Conservation (phyloP, 805 yeast genomes). For the Jamesozyma piceae region DNA sequence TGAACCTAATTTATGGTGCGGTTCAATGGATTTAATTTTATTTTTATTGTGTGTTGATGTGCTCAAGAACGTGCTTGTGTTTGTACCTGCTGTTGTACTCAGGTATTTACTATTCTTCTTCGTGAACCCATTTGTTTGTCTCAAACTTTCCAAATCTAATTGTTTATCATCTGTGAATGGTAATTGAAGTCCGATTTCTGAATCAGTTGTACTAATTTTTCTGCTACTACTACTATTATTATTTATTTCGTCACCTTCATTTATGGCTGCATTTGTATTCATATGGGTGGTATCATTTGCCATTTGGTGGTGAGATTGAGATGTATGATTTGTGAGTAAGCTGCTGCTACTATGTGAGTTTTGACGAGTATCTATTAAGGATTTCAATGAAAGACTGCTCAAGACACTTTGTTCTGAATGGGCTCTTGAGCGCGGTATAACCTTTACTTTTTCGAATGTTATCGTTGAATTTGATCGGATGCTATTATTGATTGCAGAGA, state of each 20-base stretch:
- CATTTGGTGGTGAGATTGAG: neutral
- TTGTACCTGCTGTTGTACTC: neutral
- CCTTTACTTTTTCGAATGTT: conserved; percentile 47
- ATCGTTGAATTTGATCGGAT: neutral
- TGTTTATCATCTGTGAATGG: conserved; percentile 31
- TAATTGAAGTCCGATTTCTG: conserved; percentile 22
- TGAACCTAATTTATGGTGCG: neutral
- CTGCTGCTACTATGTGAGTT: conserved; percentile 45
- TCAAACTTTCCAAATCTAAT: neutral
- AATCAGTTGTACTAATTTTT: conserved; percentile 2
- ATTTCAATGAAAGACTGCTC: conserved; percentile 54
- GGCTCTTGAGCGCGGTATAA: conserved; percentile 41
- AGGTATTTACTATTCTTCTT: neutral
- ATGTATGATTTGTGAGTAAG: neutral
- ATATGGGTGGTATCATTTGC: neutral
- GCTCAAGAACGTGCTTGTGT: neutral
- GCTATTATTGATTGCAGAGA: neutral
- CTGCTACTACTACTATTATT: neutral
- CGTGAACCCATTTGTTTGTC: neutral
- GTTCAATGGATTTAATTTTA: no score
- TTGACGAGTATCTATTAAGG: conserved; percentile 38
- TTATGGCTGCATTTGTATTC: conserved; percentile 4
- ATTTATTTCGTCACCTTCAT: conserved; percentile 7
- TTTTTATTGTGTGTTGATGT: neutral
- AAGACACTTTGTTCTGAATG: conserved; percentile 35